phyloP scores from a whole-genome alignment of 371 early-diverging fungal species.

The Nematocida sp. region DNA sequence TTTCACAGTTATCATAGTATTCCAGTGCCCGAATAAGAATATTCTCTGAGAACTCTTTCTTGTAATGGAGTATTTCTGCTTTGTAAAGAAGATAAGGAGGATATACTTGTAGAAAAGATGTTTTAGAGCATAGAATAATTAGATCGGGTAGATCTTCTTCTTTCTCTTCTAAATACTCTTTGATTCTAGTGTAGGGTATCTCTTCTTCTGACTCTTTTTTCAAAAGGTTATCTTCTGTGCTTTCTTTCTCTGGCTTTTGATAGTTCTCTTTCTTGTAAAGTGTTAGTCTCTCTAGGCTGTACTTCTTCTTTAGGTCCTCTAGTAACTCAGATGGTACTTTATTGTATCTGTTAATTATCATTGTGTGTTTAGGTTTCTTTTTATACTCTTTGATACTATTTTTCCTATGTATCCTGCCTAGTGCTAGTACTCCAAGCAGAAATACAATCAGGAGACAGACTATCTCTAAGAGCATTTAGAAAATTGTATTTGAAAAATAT shows the following conservation, averaged over 20 bases:
- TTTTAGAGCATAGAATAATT: conserved; percentile 34
- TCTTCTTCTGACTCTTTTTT: not conserved
- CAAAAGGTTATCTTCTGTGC: not conserved
- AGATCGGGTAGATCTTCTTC: conserved; percentile 9
- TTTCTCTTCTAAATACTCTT: conserved; percentile 11
- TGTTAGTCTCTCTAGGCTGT: not conserved
- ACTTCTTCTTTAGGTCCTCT: not conserved
- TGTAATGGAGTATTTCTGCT: conserved; percentile 34
- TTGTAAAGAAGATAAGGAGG: conserved; percentile 19
- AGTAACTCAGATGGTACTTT: not conserved
- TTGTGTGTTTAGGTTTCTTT: not conserved
- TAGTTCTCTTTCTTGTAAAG: not conserved
- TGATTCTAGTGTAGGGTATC: not conserved
- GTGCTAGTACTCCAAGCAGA: too few species aligned
- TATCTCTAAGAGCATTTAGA: not conserved
- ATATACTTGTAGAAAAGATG: not conserved
- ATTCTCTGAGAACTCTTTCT: conserved; percentile 28
- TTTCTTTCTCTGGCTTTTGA: not conserved
- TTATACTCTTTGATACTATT: not conserved
- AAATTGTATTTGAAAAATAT: not conserved
- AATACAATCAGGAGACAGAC: not conserved
- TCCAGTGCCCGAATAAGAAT: conserved; percentile 13
- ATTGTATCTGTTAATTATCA: conserved; percentile 1
- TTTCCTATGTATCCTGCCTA: too few species aligned
- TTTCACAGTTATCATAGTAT: conserved; percentile 39